Evolutionary conservation across 2,329 filamentous ascomycete genomes (phyloP), one percentile per base, ranked within the genome.

Genomic region (Aureobasidium sp.): DNA sequence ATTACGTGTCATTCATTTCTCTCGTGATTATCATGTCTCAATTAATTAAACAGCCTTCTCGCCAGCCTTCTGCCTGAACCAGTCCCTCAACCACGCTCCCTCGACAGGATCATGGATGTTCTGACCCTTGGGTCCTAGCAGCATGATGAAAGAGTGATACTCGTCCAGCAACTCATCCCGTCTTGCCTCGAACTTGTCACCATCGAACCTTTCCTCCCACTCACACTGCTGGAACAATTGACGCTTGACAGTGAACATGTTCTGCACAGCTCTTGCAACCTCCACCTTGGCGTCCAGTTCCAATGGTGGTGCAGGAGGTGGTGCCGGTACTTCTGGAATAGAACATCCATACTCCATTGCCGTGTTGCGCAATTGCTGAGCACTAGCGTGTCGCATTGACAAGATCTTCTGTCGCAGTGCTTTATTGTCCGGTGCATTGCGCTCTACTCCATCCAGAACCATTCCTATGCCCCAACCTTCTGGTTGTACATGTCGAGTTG

Each of bases 11-110:
- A 14, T 47, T 48, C 22, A 15, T 48, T 58, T 19, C 39, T 48
- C 31, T 58, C 42, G 31, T 47, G 31, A 7, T 44, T 19, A 60
- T 60, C 22, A 42, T 52, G 17, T 50, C 47, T 24, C 12, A 48
- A 27, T 40, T 48, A n/a, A 35, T 14, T 35, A 62, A 27, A 62
- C 50, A 29, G 60, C 60, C 17, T 24, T 57, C n/a, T 62, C 49
- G 14, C 60, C 61, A 47, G 61, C 61, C 47, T 58, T 62, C 53
- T 62, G 33, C 35, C 47, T 42, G 52, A 57, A 62, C 61, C 61
- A 62, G 7, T 62, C 44, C n/a, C 61, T 49, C 37, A 62, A 58
- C 44, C 53, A 45, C 24, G 17, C 44, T 6, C 61, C 61, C n/a
- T 62, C 35, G 12, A 50, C 45, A 9, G 27, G 3, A 5, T 62